phyloP scores from a whole-genome alignment of 176 grass and related monocot genomes.

The Stipa capillata region DNA sequence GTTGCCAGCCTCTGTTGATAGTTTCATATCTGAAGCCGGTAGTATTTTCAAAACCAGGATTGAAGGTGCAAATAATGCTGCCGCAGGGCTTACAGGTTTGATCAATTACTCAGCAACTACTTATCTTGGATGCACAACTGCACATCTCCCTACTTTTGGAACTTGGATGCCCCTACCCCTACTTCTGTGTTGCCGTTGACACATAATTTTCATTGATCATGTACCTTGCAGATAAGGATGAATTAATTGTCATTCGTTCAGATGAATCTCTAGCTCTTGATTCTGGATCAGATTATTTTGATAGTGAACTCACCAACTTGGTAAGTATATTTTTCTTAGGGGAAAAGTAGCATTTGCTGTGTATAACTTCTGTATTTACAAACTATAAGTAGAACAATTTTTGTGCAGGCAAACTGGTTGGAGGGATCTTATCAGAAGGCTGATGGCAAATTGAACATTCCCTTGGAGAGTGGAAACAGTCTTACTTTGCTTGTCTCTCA shows the following conservation, averaged over 20 bases:
- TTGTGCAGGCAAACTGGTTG: constrained; percentile 69
- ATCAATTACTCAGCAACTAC: not conserved
- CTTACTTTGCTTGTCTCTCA: constrained; percentile 58
- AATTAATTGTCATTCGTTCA: constrained; percentile 62
- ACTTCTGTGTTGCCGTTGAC: not conserved
- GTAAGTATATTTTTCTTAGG: constrained; percentile 30
- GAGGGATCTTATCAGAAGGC: constrained; percentile 62
- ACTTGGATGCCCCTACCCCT: constrained; percentile 4
- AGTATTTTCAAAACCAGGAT: constrained; percentile 51
- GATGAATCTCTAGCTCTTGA: constrained; percentile 48
- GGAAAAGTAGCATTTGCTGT: not conserved
- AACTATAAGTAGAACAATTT: not conserved
- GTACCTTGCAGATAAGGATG: constrained; percentile 58
- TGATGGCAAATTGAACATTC: constrained; percentile 62
- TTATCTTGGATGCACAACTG: no score
- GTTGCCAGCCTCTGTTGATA: constrained; percentile 21
- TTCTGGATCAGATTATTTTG: constrained; percentile 54
- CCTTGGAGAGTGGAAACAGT: constrained; percentile 60
- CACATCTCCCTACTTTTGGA: not conserved
- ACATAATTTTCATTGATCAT: constrained; percentile 17
- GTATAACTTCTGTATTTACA: no score
- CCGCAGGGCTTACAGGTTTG: constrained; percentile 67
- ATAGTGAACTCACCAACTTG: constrained; percentile 61
- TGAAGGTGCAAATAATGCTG: constrained; percentile 34
- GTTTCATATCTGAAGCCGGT: constrained; percentile 37